phyloP scores from a whole-genome alignment of 352 stramenopile genomes.

The Elongisporangium prolatum region DNA sequence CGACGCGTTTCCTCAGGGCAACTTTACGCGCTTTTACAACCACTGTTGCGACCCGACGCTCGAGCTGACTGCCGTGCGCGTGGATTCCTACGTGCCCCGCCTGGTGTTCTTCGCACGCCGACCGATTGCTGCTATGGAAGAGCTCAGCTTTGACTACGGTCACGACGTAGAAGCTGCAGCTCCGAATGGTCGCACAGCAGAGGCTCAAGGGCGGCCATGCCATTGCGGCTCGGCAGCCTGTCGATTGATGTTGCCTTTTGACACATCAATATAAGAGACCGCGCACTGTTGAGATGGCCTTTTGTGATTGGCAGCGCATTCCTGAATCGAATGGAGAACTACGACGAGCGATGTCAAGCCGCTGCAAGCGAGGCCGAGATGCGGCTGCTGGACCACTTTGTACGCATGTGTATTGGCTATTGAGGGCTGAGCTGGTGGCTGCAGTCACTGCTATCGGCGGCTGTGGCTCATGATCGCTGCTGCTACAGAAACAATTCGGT shows the following conservation, averaged over 20 bases:
- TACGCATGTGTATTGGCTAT: conserved; percentile 6
- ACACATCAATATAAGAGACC: conserved; percentile 20
- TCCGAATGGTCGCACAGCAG: not conserved
- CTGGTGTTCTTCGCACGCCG: conserved; percentile 47
- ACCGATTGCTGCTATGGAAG: conserved; percentile 23
- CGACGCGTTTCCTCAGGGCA: conserved; percentile 38
- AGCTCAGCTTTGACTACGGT: conserved; percentile 70
- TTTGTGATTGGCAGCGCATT: not conserved
- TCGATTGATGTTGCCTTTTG: conserved; percentile 27
- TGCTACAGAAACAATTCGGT: conserved; percentile 46
- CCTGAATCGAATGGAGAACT: conserved; percentile 19
- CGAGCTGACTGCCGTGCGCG: conserved; percentile 41
- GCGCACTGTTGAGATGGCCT: not conserved
- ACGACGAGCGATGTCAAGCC: conserved; percentile 62
- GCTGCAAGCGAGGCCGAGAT: conserved; percentile 54
- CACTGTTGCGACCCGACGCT: conserved; percentile 57
- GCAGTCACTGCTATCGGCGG: not conserved
- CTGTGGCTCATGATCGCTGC: not conserved
- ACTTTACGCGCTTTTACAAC: conserved; percentile 70
- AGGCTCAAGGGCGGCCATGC: conserved; percentile 10
- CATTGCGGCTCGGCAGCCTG: conserved; percentile 23
- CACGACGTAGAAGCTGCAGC: not conserved
- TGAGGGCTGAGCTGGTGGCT: not conserved
- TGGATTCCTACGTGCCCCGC: conserved; percentile 53
- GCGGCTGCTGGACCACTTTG: conserved; percentile 69